Evolutionary conservation across 768 basidiomycete genomes (phyloP).

Genomic region (Solioccasus polychromus): DNA sequence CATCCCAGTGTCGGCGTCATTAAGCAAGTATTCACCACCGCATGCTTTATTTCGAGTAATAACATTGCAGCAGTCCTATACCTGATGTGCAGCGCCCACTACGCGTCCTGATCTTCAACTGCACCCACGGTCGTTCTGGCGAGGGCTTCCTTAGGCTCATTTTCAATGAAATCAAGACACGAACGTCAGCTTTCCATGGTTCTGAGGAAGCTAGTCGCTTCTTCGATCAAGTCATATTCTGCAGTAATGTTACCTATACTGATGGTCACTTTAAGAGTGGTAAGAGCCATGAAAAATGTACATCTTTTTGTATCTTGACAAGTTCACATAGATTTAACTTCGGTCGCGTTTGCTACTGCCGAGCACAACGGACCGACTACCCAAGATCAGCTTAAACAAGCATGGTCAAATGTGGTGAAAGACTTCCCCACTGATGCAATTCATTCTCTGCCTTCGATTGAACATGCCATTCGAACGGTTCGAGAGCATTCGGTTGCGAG

Average conservation of each 20-base stretch:
- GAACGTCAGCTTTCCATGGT: slow-evolving; percentile 41
- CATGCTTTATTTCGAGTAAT: slow-evolving; percentile 2
- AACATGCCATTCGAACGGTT: slow-evolving; percentile 78
- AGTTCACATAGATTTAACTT: slow-evolving; percentile 64
- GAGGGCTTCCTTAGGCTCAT: slow-evolving; percentile 63
- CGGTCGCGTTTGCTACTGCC: slow-evolving; percentile 56
- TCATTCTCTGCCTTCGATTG: slow-evolving; percentile 82
- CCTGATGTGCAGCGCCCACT: slow-evolving; percentile 25
- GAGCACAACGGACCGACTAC: slow-evolving; percentile 67
- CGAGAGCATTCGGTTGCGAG: slow-evolving; percentile 37
- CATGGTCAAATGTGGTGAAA: slow-evolving; percentile 68
- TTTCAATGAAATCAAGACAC: slow-evolving; percentile 46
- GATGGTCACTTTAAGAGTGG: slow-evolving; percentile 91
- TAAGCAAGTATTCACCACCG: slow-evolving; percentile 16
- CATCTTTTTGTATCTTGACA: slow-evolving; percentile 3
- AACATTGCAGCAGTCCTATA: slow-evolving; percentile 4
- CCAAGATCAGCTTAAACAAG: slow-evolving; percentile 71
- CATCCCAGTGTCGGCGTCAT: slow-evolving; percentile 52
- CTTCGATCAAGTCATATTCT: slow-evolving; percentile 90
- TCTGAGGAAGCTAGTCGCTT: slow-evolving; percentile 42
- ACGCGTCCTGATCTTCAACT: slow-evolving; percentile 89
- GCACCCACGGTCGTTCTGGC: slow-evolving; percentile 87
- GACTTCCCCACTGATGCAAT: slow-evolving; percentile 58
- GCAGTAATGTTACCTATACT: slow-evolving; percentile 92
- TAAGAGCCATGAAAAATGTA: slow-evolving; percentile 32